phyloP scores from a whole-genome alignment of 768 basidiomycete species.

The Mycena alexandri region DNA sequence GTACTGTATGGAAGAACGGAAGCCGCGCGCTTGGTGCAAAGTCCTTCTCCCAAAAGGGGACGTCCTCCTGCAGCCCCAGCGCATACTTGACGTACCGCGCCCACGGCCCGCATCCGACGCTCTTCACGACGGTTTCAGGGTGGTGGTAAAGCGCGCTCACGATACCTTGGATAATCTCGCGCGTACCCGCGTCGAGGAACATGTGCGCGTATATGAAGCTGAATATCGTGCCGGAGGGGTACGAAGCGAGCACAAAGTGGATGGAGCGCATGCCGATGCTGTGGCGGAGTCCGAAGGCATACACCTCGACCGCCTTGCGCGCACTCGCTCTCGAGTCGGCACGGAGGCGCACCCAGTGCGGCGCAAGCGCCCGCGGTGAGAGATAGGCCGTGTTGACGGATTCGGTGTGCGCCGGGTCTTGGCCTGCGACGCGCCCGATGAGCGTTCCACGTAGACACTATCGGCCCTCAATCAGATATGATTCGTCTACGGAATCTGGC shows the following conservation, averaged over 20 bases:
- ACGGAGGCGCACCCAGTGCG: slow-evolving; percentile 13
- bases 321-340: slow-evolving; percentile 6
- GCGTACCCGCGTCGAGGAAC: slow-evolving; percentile 12
- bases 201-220: slow-evolving; percentile 9
- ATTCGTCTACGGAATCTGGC: no score
- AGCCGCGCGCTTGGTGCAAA: slow-evolving; percentile 16
- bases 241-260: slow-evolving; percentile 3
- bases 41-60: slow-evolving; percentile 12
- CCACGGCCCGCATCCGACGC: slow-evolving; percentile 7
- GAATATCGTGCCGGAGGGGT: slow-evolving; percentile 17
- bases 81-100: slow-evolving; percentile 17
- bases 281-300: slow-evolving; percentile 7
- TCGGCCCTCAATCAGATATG: neutral
- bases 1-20: slow-evolving; percentile 12
- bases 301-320: neutral
- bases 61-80: slow-evolving; percentile 8
- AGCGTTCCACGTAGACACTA: slow-evolving; percentile 20
- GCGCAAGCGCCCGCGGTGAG: slow-evolving; percentile 2
- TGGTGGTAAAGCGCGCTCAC: slow-evolving; percentile 18
- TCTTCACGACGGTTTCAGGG: slow-evolving; percentile 5
- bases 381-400: slow-evolving; percentile 19
- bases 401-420: slow-evolving; percentile 13
- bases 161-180: slow-evolving; percentile 7
- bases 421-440: slow-evolving; percentile 9
- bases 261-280: slow-evolving; percentile 12